Conservation (phyloP, 2,329 filamentous ascomycete genomes). For the Beauveria brongniartii region DNA sequence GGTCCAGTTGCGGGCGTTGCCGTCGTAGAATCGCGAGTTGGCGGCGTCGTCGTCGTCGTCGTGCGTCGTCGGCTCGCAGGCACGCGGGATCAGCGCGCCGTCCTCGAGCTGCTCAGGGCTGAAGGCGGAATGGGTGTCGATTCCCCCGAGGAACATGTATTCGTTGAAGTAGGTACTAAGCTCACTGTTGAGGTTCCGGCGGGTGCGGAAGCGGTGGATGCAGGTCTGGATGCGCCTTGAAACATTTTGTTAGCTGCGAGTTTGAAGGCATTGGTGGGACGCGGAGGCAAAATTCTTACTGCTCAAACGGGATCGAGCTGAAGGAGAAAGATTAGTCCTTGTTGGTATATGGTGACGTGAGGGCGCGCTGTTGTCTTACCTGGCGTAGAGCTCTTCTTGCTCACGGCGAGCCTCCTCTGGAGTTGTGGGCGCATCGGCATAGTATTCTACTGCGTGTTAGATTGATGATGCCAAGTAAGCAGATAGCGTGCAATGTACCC, state of each 20-base stretch:
- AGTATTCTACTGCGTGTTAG: slow-evolving; percentile 47
- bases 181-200: slow-evolving; percentile 62
- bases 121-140: slow-evolving; percentile 56
- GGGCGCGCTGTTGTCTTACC: slow-evolving; percentile 33
- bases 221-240: slow-evolving; percentile 72
- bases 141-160: slow-evolving; percentile 76
- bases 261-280: neutral
- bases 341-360: too few species aligned
- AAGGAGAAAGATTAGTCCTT: neutral
- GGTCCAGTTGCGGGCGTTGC: slow-evolving; percentile 51
- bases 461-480: neutral
- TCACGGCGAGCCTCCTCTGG: slow-evolving; percentile 61
- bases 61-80: neutral
- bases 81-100: slow-evolving; percentile 37
- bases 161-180: slow-evolving; percentile 62
- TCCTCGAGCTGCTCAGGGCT: slow-evolving; percentile 53
- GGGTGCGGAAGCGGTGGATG: slow-evolving; percentile 71
- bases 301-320: neutral
- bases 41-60: slow-evolving; percentile 28
- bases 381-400: slow-evolving; percentile 54
- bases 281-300: neutral
- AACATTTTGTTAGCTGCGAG: neutral
- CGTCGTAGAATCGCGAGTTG: slow-evolving; percentile 40
- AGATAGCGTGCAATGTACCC: neutral
- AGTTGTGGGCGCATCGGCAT: slow-evolving; percentile 70